Base-by-base conservation (phyloP, 805 yeast genomes). In the Jamesozyma gamospora region DNA sequence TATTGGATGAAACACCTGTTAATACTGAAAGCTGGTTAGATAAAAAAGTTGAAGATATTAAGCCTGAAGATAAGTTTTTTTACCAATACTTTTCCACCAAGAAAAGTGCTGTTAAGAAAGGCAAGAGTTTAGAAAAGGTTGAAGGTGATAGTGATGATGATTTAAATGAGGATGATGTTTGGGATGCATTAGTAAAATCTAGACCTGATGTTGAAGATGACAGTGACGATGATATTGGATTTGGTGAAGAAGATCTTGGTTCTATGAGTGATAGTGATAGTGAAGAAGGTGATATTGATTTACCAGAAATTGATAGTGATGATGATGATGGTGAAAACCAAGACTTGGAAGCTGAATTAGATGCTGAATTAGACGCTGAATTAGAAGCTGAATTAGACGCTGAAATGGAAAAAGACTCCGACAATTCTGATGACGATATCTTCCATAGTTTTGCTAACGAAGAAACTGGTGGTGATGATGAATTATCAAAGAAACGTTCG, bases 31-130 rank as follows among this genome's bases (percentile, higher is more conserved):
- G 87, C 58, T 90, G 97, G 97, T 64, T 78, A 38, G 68, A 69
- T 42, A 76, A 71, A 59, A 77, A 70, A 49, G 69, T 72, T 1
- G 72, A 69, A 24, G 79, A 79, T 34, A 71, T 90, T 41, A 82
- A 73, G 44, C 95, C 95, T 1, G 95, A 86, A 46, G 98, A 90
- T 60, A 67, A 72, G 53, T 90, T 90, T 66, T 86, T 85, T 72
- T 77, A 79, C 60, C 86, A 85, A 58, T 88, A 85, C 65, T 88
- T 88, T 64, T 67, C 76, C 16, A 67, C 72, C 19, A 80, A 80
- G 56, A 73, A 73, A 49, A 51, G 50, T 29, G 66, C 66, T 46
- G 47, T 60, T 49, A 45, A 62, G 53, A 49, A 50, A 38, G 38
- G 49, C 14, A 58, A 56, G 27, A 64, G 56, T 6, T 55, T 47